A percentile compares a stretch with the other conserved stretches of the same genome.
phyloP scores from a whole-genome alignment of 106 monocot species.

The Dendrobium nobile region DNA sequence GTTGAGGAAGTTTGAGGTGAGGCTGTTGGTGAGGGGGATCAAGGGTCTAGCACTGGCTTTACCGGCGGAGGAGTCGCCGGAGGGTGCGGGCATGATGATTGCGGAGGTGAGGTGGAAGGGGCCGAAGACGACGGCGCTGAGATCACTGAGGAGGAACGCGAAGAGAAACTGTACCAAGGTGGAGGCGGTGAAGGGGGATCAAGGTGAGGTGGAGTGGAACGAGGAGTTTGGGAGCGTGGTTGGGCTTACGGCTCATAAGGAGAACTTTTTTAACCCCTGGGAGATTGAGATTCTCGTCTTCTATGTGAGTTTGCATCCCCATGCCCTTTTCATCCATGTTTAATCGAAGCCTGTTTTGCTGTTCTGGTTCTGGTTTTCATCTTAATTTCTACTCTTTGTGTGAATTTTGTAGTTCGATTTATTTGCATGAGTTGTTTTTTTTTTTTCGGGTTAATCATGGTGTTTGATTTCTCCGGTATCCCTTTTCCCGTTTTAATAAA shows the following conservation, averaged over 20 bases:
- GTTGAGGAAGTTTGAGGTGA: constrained; percentile 4
- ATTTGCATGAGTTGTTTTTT: background rate
- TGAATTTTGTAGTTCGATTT: background rate
- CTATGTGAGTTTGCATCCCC: constrained; percentile 40
- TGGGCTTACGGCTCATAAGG: constrained; percentile 42
- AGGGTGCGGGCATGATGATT: background rate
- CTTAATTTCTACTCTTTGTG: background rate
- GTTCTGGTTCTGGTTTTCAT: background rate
- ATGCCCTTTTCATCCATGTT: background rate
- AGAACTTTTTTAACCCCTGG: constrained; percentile 55
- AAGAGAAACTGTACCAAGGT: constrained; percentile 49
- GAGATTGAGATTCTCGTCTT: constrained; percentile 58
- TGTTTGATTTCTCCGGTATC: background rate
- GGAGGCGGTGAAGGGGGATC: constrained; percentile 20
- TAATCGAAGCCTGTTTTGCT: background rate
- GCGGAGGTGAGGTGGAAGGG: constrained; percentile 56
- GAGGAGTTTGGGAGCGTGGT: constrained; percentile 53
- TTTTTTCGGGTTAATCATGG: background rate
- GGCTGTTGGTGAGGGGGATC: constrained; percentile 1
- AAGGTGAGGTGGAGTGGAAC: constrained; percentile 32
- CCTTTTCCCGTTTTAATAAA: background rate
- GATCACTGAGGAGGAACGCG: constrained; percentile 30
- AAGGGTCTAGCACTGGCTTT: background rate
- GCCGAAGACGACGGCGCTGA: constrained; percentile 28
- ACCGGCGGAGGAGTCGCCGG: background rate